Conservation (phyloP, 148 eudicot genomes). For the Rhododendron mucronatum region DNA sequence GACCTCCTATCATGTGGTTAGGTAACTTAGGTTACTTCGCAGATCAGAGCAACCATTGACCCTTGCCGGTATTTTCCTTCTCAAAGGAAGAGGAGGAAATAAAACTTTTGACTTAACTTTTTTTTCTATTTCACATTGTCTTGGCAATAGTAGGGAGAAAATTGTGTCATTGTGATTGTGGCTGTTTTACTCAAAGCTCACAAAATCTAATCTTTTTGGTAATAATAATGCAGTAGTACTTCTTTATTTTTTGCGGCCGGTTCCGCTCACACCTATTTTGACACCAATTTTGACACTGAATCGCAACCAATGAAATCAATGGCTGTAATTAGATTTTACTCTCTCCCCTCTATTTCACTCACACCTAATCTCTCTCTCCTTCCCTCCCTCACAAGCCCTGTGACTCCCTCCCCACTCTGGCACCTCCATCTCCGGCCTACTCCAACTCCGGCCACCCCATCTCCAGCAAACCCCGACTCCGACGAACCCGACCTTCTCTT, state of each 20-base stretch:
- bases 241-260: neutral
- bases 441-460: too few relatives aligned
- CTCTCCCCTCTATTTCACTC: too few relatives aligned
- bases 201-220: neutral
- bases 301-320: too few relatives aligned
- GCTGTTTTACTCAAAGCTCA: neutral
- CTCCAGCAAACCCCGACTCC: too few relatives aligned
- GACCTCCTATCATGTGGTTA: neutral
- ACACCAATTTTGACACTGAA: too few relatives aligned
- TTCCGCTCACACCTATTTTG: too few relatives aligned
- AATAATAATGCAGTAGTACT: neutral
- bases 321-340: too few relatives aligned
- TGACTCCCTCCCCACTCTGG: too few relatives aligned
- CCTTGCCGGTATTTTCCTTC: neutral
- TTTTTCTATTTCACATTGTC: neutral
- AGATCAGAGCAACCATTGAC: neutral
- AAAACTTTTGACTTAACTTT: neutral
- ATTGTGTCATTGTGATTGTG: neutral
- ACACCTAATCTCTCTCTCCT: too few relatives aligned
- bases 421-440: too few relatives aligned
- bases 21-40: neutral
- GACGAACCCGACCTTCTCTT: too few relatives aligned
- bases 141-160: neutral
- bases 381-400: too few relatives aligned
- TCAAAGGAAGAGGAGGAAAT: neutral